These are phyloP conservation scores for Phylloporus arenicola DNA, from an alignment of 768 basidiomycete genomes.

Conservation along the genomic window DNA sequence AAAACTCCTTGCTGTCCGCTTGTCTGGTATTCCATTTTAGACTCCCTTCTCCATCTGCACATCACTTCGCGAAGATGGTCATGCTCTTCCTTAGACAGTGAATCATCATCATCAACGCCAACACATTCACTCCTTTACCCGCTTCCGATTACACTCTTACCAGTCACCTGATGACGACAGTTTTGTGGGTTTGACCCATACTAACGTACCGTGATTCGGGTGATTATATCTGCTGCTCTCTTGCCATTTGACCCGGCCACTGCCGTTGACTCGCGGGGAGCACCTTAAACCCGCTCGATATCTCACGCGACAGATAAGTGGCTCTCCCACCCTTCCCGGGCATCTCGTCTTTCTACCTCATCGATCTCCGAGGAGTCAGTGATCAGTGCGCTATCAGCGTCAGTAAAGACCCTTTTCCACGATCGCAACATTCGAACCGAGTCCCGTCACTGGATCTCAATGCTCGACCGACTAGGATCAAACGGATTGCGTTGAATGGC, in stretches of 20 bases:
- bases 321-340: slow-evolving; percentile 11
- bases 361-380: slow-evolving; percentile 27
- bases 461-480: slow-evolving; percentile 6
- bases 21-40: slow-evolving; percentile 18
- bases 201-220: slow-evolving; percentile 5
- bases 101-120: slow-evolving; percentile 8
- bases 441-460: slow-evolving; percentile 6
- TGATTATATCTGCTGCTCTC: slow-evolving; percentile 3
- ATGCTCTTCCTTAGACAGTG: slow-evolving; percentile 1
- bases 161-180: neutral
- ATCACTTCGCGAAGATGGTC: slow-evolving; percentile 23
- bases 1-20: slow-evolving; percentile 11
- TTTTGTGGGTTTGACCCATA: neutral
- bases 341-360: slow-evolving; percentile 4
- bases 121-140: slow-evolving; percentile 1
- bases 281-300: slow-evolving; percentile 15
- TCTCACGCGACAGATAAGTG: slow-evolving; percentile 20
- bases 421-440: slow-evolving; percentile 9
- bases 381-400: slow-evolving; percentile 3
- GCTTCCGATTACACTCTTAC: neutral
- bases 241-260: slow-evolving; percentile 11
- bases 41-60: slow-evolving; percentile 14
- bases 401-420: slow-evolving; percentile 5
- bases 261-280: slow-evolving; percentile 12
- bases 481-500: slow-evolving; percentile 13